Evolutionary conservation across 768 basidiomycete species (phyloP), one percentile per base, ranked within the genome.

Genomic region (Mrakia gelida): DNA sequence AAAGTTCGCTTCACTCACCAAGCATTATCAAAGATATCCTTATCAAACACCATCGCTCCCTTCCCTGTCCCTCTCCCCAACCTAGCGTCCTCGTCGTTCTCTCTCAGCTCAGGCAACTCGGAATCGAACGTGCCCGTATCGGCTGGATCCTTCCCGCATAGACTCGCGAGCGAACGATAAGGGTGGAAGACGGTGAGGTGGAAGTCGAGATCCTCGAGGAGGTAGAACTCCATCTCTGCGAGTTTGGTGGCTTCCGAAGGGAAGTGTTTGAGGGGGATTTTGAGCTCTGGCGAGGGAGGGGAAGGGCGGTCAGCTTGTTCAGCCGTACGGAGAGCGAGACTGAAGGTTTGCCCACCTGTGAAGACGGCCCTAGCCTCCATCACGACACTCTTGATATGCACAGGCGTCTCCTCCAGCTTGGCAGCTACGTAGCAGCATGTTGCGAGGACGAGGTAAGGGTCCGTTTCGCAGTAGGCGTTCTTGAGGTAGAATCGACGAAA

Each of bases 171-270:
- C 0, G 94, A 92, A 73, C 94, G 90, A 85, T 99, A 99, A 0
- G 97, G 96, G 83, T 98, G 97, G 84, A 94, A 98, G 11, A 98
- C 88, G 75, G 91, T 89, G 62, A 99, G 86, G 84, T 98, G 94
- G 82, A 96, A 98, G 84, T 97, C 95, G 38, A 98, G 88, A 83
- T 99, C 95, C 82, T 94, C 94, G 32, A 99, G 91, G 15, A 98
- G 90, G 85, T 96, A 98, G 86, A 98, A 98, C 83, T 98, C 96
- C 95, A 98, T 98, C 84, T 99, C 97, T 5, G 95, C 97, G 21
- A 99, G 87, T 82, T 94, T 95, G 16, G 91, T 89, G 81, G 95
- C 92, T 82, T 97, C 95, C 0, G 91, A 88, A 0, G 92, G 90
- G 82, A 97, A 96, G n/a, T 88, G 85, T 82, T 92, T 91, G 82